Evolutionary conservation across 176 grass and related monocot species (phyloP), one percentile per base, ranked within the genome.

Genomic region (Hordeum vulgare): DNA sequence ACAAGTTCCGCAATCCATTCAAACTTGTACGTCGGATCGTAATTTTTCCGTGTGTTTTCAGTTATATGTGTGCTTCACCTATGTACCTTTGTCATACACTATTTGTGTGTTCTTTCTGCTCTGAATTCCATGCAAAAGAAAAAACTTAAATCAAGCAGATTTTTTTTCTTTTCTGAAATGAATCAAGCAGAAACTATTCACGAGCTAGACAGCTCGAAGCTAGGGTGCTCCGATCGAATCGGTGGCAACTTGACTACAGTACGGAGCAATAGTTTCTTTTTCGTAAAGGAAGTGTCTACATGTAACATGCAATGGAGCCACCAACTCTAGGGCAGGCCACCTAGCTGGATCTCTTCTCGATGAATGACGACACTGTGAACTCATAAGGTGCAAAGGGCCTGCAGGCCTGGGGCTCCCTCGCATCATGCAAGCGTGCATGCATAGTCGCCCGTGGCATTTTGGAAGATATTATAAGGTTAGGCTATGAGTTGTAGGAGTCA

Each of bases 361-460:
- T 63, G 71, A 53, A 89, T 85, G 87, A 85, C 78, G 87, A 85
- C 87, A 89, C 61, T 45, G 41, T 88, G 75, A 34, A 80, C 69
- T 67, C 81, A 89, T 80, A 72, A 72, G 65, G 56, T 78, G 12
- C 61, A 63, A 26, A 21, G 35, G 40, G 29, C 31, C 53, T 21
- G 33, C 23, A 11, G 58, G n/a, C 13, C 15, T 79, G 23, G 76
- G 61, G 29, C 23, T 28, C 56, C 34, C 70, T 59, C 13, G 26
- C 68, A 75, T 44, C 34, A 73, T 82, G 74, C 15, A n/a, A 66
- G 71, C 67, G 41, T 15, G 25, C 67, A 12, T 72, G 61, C 42
- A 45, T 13, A 11, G 9, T 58, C 58, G 59, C 10, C 61, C 0
- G 5, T 77, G 51, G 3, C 34, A 41, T 36, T 61, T 57, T 12